Percentiles rank a stretch among this genome's conserved stretches.
phyloP scores from a whole-genome alignment of 2,329 filamentous ascomycete genomes.

The Monilinia laxa region DNA sequence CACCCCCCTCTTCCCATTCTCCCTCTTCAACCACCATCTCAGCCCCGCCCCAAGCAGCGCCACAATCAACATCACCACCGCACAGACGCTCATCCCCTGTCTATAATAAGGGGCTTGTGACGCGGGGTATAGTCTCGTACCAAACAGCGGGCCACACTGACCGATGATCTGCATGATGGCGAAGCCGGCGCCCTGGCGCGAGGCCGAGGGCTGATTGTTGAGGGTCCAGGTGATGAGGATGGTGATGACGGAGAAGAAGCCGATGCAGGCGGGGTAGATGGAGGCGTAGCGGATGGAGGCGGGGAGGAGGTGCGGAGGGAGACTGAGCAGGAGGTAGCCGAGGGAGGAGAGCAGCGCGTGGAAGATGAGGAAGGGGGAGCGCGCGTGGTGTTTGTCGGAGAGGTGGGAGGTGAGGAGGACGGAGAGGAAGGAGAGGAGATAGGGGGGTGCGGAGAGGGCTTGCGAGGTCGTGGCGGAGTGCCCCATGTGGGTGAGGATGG shows the following conservation, averaged over 20 bases:
- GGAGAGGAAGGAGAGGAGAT: constrained; percentile 69
- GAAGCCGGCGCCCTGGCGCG: constrained; percentile 71
- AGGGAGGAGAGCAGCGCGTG: constrained; percentile 65
- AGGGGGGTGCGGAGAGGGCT: constrained; percentile 78
- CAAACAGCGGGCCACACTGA: constrained; percentile 45
- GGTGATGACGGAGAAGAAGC: constrained; percentile 82
- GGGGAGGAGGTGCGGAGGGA: constrained; percentile 60
- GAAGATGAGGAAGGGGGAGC: constrained; percentile 65
- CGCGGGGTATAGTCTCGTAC: constrained; percentile 55
- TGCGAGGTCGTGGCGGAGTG: constrained; percentile 67
- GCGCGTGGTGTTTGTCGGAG: constrained; percentile 65
- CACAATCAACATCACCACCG: constrained; percentile 50
- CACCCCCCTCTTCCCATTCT: constrained; percentile 30
- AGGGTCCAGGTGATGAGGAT: constrained; percentile 85
- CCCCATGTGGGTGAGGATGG: constrained; percentile 75
- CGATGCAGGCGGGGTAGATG: constrained; percentile 74
- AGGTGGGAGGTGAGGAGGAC: constrained; percentile 71
- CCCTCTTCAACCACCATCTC: constrained; percentile 40
- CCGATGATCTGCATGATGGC: constrained; percentile 76
- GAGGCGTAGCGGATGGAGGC: constrained; percentile 65
- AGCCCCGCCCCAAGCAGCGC: constrained; percentile 45
- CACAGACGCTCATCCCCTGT: constrained; percentile 51
- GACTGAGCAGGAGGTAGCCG: constrained; percentile 61
- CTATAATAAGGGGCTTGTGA: constrained; percentile 50
- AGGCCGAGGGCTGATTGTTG: constrained; percentile 74